These are phyloP conservation scores for Metschnikowia corniflorae DNA, from an alignment of 805 yeast genomes.

Conservation along the genomic window DNA sequence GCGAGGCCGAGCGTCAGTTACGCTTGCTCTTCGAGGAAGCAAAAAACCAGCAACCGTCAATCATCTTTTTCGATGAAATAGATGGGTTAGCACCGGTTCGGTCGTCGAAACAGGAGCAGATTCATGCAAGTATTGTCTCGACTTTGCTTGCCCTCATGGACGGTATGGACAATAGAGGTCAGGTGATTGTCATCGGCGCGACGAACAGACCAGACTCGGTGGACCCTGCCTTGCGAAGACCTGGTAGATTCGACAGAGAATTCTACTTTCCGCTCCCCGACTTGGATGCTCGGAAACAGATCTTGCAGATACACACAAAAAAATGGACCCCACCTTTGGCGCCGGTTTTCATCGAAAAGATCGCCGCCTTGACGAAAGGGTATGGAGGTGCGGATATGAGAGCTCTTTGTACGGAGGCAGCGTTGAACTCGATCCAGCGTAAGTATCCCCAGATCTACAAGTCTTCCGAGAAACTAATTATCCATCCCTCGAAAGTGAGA, in stretches of 20 bases:
- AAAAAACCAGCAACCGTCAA: constrained; percentile 89
- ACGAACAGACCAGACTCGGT: constrained; percentile 96
- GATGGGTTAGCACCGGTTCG: constrained; percentile 98
- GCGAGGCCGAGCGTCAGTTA: constrained; percentile 95
- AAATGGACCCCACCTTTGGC: constrained; percentile 81
- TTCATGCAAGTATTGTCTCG: constrained; percentile 95
- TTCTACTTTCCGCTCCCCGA: constrained; percentile 95
- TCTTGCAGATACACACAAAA: constrained; percentile 78
- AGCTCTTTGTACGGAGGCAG: constrained; percentile 94
- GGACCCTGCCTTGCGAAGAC: constrained; percentile 96
- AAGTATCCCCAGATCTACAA: constrained; percentile 89
- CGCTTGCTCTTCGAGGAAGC: constrained; percentile 93
- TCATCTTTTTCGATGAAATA: constrained; percentile 95
- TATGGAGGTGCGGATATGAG: constrained; percentile 97
- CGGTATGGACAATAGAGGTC: constrained; percentile 98
- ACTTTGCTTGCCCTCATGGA: constrained; percentile 95
- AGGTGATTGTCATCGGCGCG: constrained; percentile 96
- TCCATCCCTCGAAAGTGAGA: constrained; percentile 66
- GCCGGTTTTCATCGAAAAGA: constrained; percentile 52
- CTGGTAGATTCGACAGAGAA: constrained; percentile 96
- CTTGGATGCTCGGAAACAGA: constrained; percentile 68
- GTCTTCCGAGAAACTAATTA: constrained; percentile 65
- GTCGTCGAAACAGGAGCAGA: constrained; percentile 96
- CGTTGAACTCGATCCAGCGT: constrained; percentile 85
- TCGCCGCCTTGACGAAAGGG: constrained; percentile 85